Percentiles rank a stretch among this genome's conserved stretches.
phyloP scores from a whole-genome alignment of 176 grass and related monocot species.

The Carex cristatella region DNA sequence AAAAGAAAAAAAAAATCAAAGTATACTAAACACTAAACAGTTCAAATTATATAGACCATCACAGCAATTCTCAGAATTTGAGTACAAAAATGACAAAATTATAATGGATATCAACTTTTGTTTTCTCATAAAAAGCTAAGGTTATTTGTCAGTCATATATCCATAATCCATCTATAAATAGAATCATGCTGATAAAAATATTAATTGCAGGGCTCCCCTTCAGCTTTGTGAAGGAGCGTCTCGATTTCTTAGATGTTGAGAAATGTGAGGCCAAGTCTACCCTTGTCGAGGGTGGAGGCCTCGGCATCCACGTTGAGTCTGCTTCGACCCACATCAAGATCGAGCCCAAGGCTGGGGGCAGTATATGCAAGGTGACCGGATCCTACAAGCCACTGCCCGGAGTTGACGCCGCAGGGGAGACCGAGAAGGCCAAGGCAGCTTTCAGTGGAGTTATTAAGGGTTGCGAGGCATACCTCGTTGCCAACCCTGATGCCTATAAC shows the following conservation, averaged over 20 bases:
- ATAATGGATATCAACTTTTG: neutral
- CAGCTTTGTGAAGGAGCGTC: slow-evolving; percentile 50
- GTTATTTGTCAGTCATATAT: neutral
- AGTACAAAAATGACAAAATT: neutral
- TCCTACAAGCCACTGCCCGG: slow-evolving; percentile 43
- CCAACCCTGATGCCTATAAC: slow-evolving; percentile 67
- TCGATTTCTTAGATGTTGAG: slow-evolving; percentile 48
- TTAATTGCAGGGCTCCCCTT: slow-evolving; percentile 44
- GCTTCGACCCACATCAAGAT: slow-evolving; percentile 50
- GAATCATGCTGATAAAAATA: neutral
- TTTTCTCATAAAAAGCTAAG: neutral
- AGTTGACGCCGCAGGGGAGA: slow-evolving; percentile 30
- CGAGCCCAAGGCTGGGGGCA: slow-evolving; percentile 43
- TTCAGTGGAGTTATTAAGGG: slow-evolving; percentile 44
- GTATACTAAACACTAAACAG: too few species aligned
- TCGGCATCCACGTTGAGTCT: slow-evolving; percentile 41
- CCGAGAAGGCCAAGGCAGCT: slow-evolving; percentile 44
- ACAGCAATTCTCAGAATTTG: neutral
- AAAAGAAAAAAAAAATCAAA: too few species aligned
- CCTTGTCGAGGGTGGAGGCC: slow-evolving; percentile 55
- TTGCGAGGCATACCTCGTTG: slow-evolving; percentile 48
- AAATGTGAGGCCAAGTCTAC: slow-evolving; percentile 55
- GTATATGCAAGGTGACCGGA: slow-evolving; percentile 42
- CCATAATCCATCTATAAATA: neutral
- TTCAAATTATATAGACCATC: too few species aligned